phyloP scores from a whole-genome alignment of 192 early-diverging fungal genomes.

The Backusella sp. region DNA sequence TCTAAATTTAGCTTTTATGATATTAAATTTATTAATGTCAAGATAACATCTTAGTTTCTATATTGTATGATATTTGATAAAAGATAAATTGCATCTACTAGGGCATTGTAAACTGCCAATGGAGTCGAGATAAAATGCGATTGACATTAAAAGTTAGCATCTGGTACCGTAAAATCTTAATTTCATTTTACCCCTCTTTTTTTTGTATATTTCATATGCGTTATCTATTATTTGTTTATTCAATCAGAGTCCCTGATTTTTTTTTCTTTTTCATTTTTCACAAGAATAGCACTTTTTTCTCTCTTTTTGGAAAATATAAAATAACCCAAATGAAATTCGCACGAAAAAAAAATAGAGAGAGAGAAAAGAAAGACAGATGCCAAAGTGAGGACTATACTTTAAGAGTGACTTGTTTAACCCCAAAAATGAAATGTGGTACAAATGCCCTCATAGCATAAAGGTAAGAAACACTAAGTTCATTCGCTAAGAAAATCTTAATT shows the following conservation, averaged over 20 bases:
- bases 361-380: background rate
- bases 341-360: background rate
- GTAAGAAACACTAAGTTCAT: background rate
- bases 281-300: background rate
- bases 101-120: background rate
- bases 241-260: background rate
- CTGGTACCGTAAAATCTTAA: background rate
- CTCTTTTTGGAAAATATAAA: background rate
- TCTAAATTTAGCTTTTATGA: no score
- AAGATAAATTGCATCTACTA: background rate
- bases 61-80: background rate
- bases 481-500: conserved; percentile 7
- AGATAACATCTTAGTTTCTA: no score
- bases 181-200: background rate
- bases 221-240: background rate
- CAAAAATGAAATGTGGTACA: background rate
- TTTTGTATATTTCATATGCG: background rate
- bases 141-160: background rate
- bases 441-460: background rate
- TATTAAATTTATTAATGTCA: no score
- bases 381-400: background rate
- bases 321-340: no score
- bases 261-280: background rate
- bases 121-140: background rate
- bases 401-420: background rate